Conservation (phyloP, 768 basidiomycete genomes). For the Tylopilus rubrobrunneus region DNA sequence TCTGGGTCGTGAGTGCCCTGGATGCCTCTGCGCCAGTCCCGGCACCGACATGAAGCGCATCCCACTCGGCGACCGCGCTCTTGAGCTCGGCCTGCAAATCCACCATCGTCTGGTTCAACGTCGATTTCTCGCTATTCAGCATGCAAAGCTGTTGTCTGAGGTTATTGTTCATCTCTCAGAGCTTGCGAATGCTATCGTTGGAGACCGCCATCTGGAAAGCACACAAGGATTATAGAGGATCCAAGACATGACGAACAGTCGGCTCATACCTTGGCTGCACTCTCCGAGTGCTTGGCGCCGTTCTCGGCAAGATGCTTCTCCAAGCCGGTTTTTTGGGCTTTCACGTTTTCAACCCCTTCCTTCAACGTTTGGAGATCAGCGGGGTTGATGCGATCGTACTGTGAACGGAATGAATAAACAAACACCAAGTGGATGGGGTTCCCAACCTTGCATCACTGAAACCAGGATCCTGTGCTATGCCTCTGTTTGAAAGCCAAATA, state of each 20-base stretch:
- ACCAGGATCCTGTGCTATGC: no score
- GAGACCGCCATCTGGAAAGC: constrained; percentile 36
- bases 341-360: constrained; percentile 60
- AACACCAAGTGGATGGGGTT: no score
- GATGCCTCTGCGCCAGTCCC: constrained; percentile 17
- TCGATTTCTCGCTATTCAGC: constrained; percentile 27
- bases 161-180: constrained; percentile 26
- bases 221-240: background rate
- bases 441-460: no score
- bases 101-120: constrained; percentile 25
- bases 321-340: constrained; percentile 37
- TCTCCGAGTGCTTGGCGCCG: constrained; percentile 29
- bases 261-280: constrained; percentile 31
- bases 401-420: no score
- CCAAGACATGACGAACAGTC: no score
- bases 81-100: constrained; percentile 28
- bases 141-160: constrained; percentile 24
- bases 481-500: no score
- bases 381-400: constrained; percentile 90
- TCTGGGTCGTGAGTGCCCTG: constrained; percentile 31
- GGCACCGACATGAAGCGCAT: constrained; percentile 19
- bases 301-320: constrained; percentile 29
- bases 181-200: constrained; percentile 41
- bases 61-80: constrained; percentile 27
- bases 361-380: constrained; percentile 76